A percentile compares a stretch with the other conserved stretches of the same genome.
phyloP scores from a whole-genome alignment of 164 flowering plant genomes.

The Vitis cinerea region DNA sequence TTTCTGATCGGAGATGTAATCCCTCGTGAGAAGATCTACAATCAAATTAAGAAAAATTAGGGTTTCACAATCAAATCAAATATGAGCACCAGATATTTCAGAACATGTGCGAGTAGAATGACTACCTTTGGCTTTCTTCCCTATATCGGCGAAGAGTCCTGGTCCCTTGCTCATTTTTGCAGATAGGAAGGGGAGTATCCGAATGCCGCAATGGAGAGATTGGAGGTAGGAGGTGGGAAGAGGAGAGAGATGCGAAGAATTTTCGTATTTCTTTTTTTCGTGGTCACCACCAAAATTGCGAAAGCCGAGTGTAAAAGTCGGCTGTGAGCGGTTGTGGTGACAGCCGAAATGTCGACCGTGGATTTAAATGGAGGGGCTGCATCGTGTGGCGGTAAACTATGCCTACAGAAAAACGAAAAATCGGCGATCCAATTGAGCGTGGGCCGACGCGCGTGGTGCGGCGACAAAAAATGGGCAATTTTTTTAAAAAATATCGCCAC shows the following conservation, averaged over 20 bases:
- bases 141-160: slow-evolving; percentile 67
- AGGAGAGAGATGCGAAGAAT: slow-evolving; percentile 11
- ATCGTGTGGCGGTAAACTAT: background rate
- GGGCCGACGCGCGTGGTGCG: too few species aligned
- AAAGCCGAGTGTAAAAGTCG: background rate
- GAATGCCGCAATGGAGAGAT: slow-evolving; percentile 1
- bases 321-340: slow-evolving; percentile 2
- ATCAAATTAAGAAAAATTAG: background rate
- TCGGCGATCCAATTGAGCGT: too few species aligned
- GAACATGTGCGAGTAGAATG: background rate
- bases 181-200: background rate
- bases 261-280: background rate
- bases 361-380: background rate
- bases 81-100: background rate
- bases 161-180: slow-evolving; percentile 63
- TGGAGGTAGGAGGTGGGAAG: slow-evolving; percentile 11
- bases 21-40: slow-evolving; percentile 62
- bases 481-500: too few species aligned
- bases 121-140: slow-evolving; percentile 58
- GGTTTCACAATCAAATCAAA: background rate
- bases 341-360: slow-evolving; percentile 7
- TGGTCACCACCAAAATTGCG: background rate
- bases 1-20: slow-evolving; percentile 64
- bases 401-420: too few species aligned
- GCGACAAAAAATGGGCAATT: too few species aligned